Evolutionary conservation across 2,329 filamentous ascomycete species (phyloP).

Genomic region (Thyridium curvatum): DNA sequence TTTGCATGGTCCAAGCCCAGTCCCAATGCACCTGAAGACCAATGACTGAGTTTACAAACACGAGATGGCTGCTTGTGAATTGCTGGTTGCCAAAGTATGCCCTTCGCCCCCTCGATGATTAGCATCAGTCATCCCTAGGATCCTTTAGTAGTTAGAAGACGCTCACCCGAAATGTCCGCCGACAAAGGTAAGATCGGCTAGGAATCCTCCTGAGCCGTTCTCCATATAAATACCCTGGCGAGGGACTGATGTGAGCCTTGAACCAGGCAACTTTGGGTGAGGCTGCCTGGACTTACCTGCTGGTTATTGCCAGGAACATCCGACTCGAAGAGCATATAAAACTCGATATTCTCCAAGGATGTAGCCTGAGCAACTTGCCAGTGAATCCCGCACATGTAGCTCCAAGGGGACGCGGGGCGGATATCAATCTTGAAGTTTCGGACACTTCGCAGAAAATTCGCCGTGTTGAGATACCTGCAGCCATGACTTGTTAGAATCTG

Average conservation of each 20-base stretch:
- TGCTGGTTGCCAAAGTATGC: constrained; percentile 51
- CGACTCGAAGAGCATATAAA: constrained; percentile 32
- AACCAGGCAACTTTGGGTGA: too few relatives aligned
- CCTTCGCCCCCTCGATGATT: too few relatives aligned
- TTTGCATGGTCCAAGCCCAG: constrained; percentile 41
- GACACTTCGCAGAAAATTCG: constrained; percentile 59
- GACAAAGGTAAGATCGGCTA: constrained; percentile 37
- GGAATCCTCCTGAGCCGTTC: constrained; percentile 30
- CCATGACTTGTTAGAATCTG: constrained; percentile 4
- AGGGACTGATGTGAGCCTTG: too few relatives aligned
- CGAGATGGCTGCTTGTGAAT: constrained; percentile 51
- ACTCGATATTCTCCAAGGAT: constrained; percentile 42
- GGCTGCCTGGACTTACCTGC: too few relatives aligned
- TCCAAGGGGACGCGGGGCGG: constrained; percentile 18
- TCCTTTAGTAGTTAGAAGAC: too few relatives aligned
- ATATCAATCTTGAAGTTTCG: constrained; percentile 60
- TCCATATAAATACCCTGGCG: constrained; percentile 17
- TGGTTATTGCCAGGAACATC: constrained; percentile 15
- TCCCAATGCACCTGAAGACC: constrained; percentile 52
- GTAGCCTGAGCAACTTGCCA: constrained; percentile 59
- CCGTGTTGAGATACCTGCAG: constrained; percentile 33
- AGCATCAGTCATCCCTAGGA: too few relatives aligned
- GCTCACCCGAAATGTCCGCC: constrained; percentile 45
- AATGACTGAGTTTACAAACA: constrained; percentile 40
- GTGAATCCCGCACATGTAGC: constrained; percentile 41